phyloP scores from a whole-genome alignment of 2,329 filamentous ascomycete genomes.

The Penicillium digitatum region DNA sequence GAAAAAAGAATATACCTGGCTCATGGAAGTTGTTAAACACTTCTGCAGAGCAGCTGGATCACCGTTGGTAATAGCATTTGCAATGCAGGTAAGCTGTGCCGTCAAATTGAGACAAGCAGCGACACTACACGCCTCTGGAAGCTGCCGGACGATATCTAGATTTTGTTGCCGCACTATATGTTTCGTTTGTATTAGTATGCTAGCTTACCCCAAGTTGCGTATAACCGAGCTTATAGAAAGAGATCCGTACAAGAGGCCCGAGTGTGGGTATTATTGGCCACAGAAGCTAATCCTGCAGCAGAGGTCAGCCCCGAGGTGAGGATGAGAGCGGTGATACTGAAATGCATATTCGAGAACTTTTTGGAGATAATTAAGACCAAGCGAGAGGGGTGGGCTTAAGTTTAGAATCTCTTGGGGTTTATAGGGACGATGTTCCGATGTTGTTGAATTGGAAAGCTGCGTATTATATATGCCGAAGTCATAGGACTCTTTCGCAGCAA shows the following conservation, averaged over 20 bases:
- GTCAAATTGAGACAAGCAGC: slow-evolving; percentile 18
- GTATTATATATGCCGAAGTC: neutral
- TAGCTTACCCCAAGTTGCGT: neutral
- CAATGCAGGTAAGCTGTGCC: slow-evolving; percentile 16
- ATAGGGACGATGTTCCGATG: neutral
- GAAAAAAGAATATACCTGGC: slow-evolving; percentile 7
- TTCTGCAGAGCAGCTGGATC: slow-evolving; percentile 16
- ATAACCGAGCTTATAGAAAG: neutral
- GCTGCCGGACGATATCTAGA: slow-evolving; percentile 7
- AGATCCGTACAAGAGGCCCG: neutral
- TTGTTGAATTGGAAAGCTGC: neutral
- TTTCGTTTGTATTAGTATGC: neutral
- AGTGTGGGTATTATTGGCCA: neutral
- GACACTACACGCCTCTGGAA: slow-evolving; percentile 18
- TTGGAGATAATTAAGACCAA: neutral
- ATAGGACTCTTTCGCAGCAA: neutral
- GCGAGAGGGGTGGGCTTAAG: neutral
- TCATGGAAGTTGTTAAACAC: slow-evolving; percentile 15
- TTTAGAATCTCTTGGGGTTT: neutral
- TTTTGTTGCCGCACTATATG: slow-evolving; percentile 17
- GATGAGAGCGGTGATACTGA: slow-evolving; percentile 7
- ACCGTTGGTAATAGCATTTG: slow-evolving; percentile 13
- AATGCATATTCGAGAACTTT: slow-evolving; percentile 11
- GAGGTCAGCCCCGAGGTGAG: slow-evolving; percentile 7
- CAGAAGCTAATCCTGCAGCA: neutral